These are phyloP conservation scores for Ogataea ganodermae DNA, from an alignment of 805 yeast genomes.

Conservation along the genomic window DNA sequence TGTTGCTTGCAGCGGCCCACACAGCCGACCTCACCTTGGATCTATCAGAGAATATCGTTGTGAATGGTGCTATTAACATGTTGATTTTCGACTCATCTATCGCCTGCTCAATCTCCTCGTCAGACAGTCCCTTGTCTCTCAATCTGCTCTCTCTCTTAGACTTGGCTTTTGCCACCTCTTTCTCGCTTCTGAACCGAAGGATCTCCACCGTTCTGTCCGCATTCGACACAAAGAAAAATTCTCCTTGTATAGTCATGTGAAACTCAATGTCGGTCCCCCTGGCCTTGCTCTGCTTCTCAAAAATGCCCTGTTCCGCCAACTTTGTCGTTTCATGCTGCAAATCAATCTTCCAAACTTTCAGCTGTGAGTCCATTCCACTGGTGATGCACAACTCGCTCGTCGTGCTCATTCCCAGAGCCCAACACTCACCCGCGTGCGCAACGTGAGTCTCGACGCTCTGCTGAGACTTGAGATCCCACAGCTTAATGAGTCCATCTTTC, in stretches of 20 bases:
- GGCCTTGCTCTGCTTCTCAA: slow-evolving; percentile 75
- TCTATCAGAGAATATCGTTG: slow-evolving; percentile 59
- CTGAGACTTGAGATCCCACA: slow-evolving; percentile 90
- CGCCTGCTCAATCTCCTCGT: slow-evolving; percentile 58
- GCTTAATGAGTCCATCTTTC: slow-evolving; percentile 87
- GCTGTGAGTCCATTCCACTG: slow-evolving; percentile 76
- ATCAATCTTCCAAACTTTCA: slow-evolving; percentile 81
- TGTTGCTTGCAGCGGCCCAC: slow-evolving; percentile 58
- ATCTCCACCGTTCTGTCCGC: slow-evolving; percentile 79
- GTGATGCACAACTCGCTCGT: slow-evolving; percentile 54
- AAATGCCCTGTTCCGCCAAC: slow-evolving; percentile 59
- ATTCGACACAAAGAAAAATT: slow-evolving; percentile 70
- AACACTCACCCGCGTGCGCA: slow-evolving; percentile 92
- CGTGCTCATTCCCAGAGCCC: slow-evolving; percentile 64
- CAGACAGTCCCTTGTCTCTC: slow-evolving; percentile 64
- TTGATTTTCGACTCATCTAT: slow-evolving; percentile 50
- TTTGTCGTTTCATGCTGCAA: slow-evolving; percentile 49
- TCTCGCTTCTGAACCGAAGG: slow-evolving; percentile 71
- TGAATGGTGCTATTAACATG: slow-evolving; percentile 67
- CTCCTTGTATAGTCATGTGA: slow-evolving; percentile 39
- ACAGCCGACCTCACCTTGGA: slow-evolving; percentile 64
- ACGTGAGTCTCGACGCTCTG: slow-evolving; percentile 94
- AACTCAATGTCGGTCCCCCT: slow-evolving; percentile 66
- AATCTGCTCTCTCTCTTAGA: slow-evolving; percentile 77
- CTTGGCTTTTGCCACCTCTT: slow-evolving; percentile 77